Evolutionary conservation across 352 stramenopile species (phyloP).

Genomic region (Phytophthora pseudosyringae): DNA sequence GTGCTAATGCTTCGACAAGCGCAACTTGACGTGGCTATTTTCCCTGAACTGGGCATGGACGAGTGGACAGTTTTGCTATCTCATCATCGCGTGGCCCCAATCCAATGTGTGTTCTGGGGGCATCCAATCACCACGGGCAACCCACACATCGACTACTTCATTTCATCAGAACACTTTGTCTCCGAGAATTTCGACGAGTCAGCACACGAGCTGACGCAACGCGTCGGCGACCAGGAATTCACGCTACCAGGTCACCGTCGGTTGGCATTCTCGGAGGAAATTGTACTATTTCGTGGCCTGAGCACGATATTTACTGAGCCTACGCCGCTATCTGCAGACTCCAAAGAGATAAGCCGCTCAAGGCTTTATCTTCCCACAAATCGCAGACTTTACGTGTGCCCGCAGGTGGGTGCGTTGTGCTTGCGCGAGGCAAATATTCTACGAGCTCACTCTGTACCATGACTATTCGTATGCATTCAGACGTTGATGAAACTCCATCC

Average conservation of each 20-base stretch:
- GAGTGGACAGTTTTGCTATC: constrained; percentile 70
- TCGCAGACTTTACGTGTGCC: constrained; percentile 61
- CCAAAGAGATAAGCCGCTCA: constrained; percentile 35
- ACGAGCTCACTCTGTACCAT: background rate
- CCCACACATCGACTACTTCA: constrained; percentile 84
- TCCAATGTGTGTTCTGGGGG: constrained; percentile 89
- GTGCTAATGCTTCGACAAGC: constrained; percentile 47
- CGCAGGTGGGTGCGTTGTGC: constrained; percentile 37
- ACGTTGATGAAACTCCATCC: constrained; percentile 77
- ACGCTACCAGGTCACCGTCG: constrained; percentile 39
- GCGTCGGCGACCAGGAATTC: background rate
- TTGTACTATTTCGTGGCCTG: constrained; percentile 73
- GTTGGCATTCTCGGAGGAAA: constrained; percentile 63
- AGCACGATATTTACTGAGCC: constrained; percentile 63
- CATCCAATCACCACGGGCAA: constrained; percentile 83
- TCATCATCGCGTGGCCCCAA: constrained; percentile 72
- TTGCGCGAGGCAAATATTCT: background rate
- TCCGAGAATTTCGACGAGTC: constrained; percentile 31
- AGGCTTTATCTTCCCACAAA: constrained; percentile 50
- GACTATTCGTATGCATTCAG: constrained; percentile 26
- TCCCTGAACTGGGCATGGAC: constrained; percentile 87
- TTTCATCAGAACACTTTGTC: constrained; percentile 67
- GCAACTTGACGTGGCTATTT: constrained; percentile 82
- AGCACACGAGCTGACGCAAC: background rate
- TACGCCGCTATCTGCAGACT: constrained; percentile 12